phyloP scores from a whole-genome alignment of 2,329 filamentous ascomycete species.

The Blumeriella jaapii region DNA sequence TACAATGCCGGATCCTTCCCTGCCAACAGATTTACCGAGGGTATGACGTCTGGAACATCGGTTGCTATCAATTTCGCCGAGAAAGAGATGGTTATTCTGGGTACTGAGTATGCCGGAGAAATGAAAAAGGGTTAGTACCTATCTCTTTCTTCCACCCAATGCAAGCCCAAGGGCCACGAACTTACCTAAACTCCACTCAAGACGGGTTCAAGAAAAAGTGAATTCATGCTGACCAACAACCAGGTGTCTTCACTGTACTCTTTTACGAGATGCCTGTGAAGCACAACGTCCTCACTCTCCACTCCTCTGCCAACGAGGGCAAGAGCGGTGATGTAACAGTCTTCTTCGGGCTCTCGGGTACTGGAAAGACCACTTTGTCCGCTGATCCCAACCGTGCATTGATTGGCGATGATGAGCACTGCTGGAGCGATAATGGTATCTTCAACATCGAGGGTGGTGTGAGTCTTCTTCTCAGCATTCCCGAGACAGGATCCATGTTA shows the following conservation, averaged over 20 bases:
- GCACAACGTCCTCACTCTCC: slow-evolving; percentile 96
- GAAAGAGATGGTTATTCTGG: slow-evolving; percentile 99
- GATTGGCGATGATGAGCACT: slow-evolving; percentile 99
- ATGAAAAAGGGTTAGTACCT: slow-evolving; percentile 66
- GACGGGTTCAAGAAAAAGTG: neutral
- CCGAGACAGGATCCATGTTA: slow-evolving; percentile 3
- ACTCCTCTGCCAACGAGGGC: slow-evolving; percentile 98
- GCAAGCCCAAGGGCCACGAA: neutral
- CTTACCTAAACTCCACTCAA: no score
- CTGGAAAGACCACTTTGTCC: slow-evolving; percentile 96
- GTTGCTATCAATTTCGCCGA: slow-evolving; percentile 98
- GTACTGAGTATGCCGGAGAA: slow-evolving; percentile 95
- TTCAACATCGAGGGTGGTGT: slow-evolving; percentile 98
- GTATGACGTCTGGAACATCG: slow-evolving; percentile 97
- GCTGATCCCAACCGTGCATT: slow-evolving; percentile 92
- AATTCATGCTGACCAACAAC: neutral
- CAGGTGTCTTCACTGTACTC: slow-evolving; percentile 85
- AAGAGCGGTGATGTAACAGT: slow-evolving; percentile 90
- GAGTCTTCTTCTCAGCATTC: slow-evolving; percentile 13
- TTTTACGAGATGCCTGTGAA: slow-evolving; percentile 99
- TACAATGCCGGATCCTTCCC: slow-evolving; percentile 99
- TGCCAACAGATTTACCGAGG: slow-evolving; percentile 93
- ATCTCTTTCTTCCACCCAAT: neutral
- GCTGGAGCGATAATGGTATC: slow-evolving; percentile 92
- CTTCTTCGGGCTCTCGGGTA: slow-evolving; percentile 98